Percentiles rank a stretch among this genome's conserved stretches.
These are phyloP conservation scores for Agrocybe praecox DNA, from an alignment of 768 basidiomycete genomes.

Conservation along the genomic window DNA sequence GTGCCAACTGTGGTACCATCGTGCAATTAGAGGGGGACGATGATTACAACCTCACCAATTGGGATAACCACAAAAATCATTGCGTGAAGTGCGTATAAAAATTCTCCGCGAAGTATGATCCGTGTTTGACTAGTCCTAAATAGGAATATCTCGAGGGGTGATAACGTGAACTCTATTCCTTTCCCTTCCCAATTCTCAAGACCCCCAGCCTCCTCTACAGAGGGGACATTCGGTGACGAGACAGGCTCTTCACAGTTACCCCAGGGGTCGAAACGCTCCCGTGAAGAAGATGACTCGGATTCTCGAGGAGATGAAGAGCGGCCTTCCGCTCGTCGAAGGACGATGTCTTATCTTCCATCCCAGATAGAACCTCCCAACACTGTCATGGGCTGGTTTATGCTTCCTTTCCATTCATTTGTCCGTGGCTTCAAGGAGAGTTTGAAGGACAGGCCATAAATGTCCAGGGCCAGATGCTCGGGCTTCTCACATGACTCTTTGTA, in stretches of 20 bases:
- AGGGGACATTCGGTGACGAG: slow-evolving; percentile 31
- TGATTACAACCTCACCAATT: slow-evolving; percentile 63
- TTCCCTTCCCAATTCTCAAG: slow-evolving; percentile 20
- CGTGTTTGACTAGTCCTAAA: not conserved
- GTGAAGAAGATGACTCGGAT: slow-evolving; percentile 37
- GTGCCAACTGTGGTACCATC: slow-evolving; percentile 48
- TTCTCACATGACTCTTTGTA: slow-evolving; percentile 13
- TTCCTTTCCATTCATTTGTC: slow-evolving; percentile 65
- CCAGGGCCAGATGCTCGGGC: slow-evolving; percentile 4
- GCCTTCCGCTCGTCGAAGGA: slow-evolving; percentile 55
- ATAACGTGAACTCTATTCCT: slow-evolving; percentile 18
- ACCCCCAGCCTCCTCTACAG: slow-evolving; percentile 33
- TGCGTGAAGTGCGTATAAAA: slow-evolving; percentile 38
- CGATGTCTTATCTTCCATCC: slow-evolving; percentile 44
- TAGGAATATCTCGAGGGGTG: slow-evolving; percentile 19
- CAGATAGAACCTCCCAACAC: slow-evolving; percentile 43
- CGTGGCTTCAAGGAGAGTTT: slow-evolving; percentile 70
- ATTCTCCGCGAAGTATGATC: slow-evolving; percentile 5
- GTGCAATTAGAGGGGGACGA: slow-evolving; percentile 48
- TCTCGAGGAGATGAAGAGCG: slow-evolving; percentile 37
- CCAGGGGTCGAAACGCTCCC: slow-evolving; percentile 47
- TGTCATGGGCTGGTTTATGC: slow-evolving; percentile 58
- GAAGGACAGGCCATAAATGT: slow-evolving; percentile 24
- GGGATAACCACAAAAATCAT: slow-evolving; percentile 61
- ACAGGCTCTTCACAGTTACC: slow-evolving; percentile 7